Percentiles rank a stretch among this genome's conserved stretches.
Conservation (phyloP, 148 eudicot species). For the Rhododendron simsii region DNA sequence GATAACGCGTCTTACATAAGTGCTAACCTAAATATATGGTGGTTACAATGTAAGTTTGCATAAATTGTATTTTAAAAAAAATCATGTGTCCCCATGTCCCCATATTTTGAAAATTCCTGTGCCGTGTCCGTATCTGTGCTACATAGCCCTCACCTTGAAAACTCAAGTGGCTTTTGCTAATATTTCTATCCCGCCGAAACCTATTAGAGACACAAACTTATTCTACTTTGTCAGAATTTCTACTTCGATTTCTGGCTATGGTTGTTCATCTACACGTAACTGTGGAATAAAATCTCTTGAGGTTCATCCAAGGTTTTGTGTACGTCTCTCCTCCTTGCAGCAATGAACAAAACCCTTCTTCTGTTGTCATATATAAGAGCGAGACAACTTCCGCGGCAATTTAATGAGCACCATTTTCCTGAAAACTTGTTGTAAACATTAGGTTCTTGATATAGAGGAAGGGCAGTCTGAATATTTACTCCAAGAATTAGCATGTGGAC, state of each 20-base stretch:
- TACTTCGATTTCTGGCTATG: not conserved
- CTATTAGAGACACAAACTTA: not conserved
- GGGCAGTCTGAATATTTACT: constrained; percentile 23
- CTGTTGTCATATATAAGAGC: not conserved
- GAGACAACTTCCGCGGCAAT: not conserved
- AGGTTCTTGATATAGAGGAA: constrained; percentile 23
- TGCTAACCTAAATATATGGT: not conserved
- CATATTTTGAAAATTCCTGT: too few species aligned
- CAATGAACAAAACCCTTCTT: not conserved
- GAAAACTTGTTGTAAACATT: not conserved
- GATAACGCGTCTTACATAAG: not conserved
- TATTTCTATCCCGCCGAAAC: not conserved
- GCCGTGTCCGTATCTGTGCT: not conserved
- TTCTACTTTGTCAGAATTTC: not conserved
- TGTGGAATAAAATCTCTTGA: not conserved
- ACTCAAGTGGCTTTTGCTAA: not conserved
- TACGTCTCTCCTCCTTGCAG: not conserved
- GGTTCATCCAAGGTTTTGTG: not conserved
- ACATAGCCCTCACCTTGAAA: not conserved
- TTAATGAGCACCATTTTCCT: not conserved
- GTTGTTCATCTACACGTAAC: not conserved
- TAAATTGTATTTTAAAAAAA: too few species aligned
- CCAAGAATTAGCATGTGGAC: constrained; percentile 20
- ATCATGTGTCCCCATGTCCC: not conserved
- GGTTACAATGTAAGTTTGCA: not conserved